Conservation (phyloP, 2,329 filamentous ascomycete species). For the Exserohilum turcica region DNA sequence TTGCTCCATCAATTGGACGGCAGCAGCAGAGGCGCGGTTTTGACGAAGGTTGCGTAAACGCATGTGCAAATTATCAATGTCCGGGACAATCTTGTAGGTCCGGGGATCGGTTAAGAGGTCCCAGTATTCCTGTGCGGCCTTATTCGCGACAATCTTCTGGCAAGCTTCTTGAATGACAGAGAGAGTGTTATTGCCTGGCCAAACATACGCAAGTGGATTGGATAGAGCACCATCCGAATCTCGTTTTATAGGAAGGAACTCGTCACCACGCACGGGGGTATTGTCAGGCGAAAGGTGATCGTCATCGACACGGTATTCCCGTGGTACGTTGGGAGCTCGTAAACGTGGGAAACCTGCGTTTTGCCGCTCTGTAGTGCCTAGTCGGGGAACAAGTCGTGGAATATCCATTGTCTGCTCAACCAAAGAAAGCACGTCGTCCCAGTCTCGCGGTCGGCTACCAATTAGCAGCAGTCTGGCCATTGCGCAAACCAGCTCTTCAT, state of each 20-base stretch:
- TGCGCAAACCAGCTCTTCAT: constrained; percentile 76
- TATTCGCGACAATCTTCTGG: constrained; percentile 62
- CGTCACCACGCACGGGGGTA: constrained; percentile 32
- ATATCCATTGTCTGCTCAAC: constrained; percentile 84
- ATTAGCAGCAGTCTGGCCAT: constrained; percentile 81
- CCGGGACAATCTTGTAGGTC: constrained; percentile 68
- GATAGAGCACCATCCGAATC: constrained; percentile 24
- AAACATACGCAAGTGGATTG: constrained; percentile 50
- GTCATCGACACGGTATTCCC: constrained; percentile 34
- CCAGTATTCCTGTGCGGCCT: constrained; percentile 79
- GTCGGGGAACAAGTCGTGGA: constrained; percentile 57
- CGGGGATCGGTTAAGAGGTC: constrained; percentile 63
- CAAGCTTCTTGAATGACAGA: constrained; percentile 72
- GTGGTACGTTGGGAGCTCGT: constrained; percentile 43
- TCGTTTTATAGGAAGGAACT: constrained; percentile 37
- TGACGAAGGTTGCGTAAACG: constrained; percentile 71
- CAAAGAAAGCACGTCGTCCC: constrained; percentile 73
- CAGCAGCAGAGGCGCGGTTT: constrained; percentile 67
- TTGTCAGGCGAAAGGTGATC: constrained; percentile 34
- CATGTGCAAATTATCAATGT: constrained; percentile 70
- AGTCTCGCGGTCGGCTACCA: constrained; percentile 64
- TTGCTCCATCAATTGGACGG: constrained; percentile 61
- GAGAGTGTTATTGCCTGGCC: constrained; percentile 63
- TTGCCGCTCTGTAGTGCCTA: constrained; percentile 39
- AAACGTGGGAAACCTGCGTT: constrained; percentile 37